Evolutionary conservation across 2,329 filamentous ascomycete species (phyloP), one percentile per base, ranked within the genome.

Genomic region (Albifimbria verrucaria): DNA sequence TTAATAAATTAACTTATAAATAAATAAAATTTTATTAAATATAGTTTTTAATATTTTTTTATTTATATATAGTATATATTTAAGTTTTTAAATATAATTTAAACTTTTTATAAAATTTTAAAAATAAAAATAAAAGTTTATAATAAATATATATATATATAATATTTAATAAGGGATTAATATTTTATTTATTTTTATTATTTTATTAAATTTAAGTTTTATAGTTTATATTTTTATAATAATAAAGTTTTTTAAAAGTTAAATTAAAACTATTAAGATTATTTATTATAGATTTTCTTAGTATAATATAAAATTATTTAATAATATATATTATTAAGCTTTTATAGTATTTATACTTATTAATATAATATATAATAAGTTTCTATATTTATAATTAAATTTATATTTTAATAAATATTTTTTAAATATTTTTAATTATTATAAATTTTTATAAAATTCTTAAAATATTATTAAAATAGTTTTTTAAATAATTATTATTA

Each of bases 221-320:
- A 36, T 36, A 36, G 28, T 10, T 9, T 10, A n/a, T 10, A 36
- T 10, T 10, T 9, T 36, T 32, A 32, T 9, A 9, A 32, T 32
- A 32, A 9, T 7, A 32, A 48, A 43, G 21, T 51, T 54, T 26
- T 51, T 48, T 46, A 46, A 48, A 48, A 25, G n/a, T 48, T 39
- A 43, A 45, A 48, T 48, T 23, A 50, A 47, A 48, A 47, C 48
- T 22, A 41, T 26, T 28, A 45, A 28, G 50, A 51, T 41, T 48
- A 42, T 25, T 48, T 39, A 42, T 26, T 24, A n/a, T 48, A 41
- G 42, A 25, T 48, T 23, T 20, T 49, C 48, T 4, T 12, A 48
- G 26, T 20, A 41, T 7, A 39, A 48, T 41, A 25, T 11, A 15
- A 41, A 32, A 25, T 49, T 48, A 18, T 18, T 41, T 4, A 41